Percentiles rank a stretch among this genome's conserved stretches.
These are phyloP conservation scores for Stagonosporopsis tanaceti DNA, from an alignment of 2,329 filamentous ascomycete species.

Conservation along the genomic window DNA sequence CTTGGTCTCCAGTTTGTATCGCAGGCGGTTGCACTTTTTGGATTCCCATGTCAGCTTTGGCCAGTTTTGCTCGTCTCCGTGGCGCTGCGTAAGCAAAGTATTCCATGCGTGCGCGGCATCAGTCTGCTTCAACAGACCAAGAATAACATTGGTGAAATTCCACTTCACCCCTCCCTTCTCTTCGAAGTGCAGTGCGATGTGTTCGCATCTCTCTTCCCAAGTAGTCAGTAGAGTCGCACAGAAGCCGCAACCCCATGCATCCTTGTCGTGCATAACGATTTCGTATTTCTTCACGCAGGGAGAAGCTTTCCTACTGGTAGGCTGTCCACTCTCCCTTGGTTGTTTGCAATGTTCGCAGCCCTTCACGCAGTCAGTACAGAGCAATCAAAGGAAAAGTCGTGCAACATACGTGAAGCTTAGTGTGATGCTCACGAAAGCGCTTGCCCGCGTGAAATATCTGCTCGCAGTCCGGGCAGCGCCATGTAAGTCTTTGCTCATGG, in stretches of 20 bases:
- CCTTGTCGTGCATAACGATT: conserved; percentile 65
- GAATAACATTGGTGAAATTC: conserved; percentile 74
- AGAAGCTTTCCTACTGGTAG: conserved; percentile 64
- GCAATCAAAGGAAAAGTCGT: background rate
- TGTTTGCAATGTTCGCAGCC: conserved; percentile 71
- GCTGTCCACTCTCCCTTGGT: conserved; percentile 61
- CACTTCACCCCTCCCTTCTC: conserved; percentile 68
- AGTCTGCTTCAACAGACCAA: conserved; percentile 72
- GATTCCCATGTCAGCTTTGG: conserved; percentile 66
- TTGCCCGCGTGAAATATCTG: conserved; percentile 73
- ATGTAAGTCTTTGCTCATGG: conserved; percentile 73
- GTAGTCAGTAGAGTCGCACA: conserved; percentile 69
- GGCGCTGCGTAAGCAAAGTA: conserved; percentile 60
- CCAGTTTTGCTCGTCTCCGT: conserved; percentile 62
- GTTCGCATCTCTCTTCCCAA: conserved; percentile 72
- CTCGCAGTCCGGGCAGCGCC: conserved; percentile 73
- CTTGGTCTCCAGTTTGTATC: conserved; percentile 72
- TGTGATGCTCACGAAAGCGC: conserved; percentile 73
- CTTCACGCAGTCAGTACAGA: conserved; percentile 31
- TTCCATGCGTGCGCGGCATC: conserved; percentile 70
- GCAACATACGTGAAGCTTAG: conserved; percentile 65
- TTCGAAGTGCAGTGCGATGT: conserved; percentile 73
- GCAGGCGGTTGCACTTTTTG: conserved; percentile 68
- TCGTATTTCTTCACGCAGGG: conserved; percentile 51
- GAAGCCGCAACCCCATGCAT: conserved; percentile 74